A percentile compares a stretch with the other conserved stretches of the same genome.
phyloP scores from a whole-genome alignment of 2,329 filamentous ascomycete genomes.

The Ophiostoma ulmi region DNA sequence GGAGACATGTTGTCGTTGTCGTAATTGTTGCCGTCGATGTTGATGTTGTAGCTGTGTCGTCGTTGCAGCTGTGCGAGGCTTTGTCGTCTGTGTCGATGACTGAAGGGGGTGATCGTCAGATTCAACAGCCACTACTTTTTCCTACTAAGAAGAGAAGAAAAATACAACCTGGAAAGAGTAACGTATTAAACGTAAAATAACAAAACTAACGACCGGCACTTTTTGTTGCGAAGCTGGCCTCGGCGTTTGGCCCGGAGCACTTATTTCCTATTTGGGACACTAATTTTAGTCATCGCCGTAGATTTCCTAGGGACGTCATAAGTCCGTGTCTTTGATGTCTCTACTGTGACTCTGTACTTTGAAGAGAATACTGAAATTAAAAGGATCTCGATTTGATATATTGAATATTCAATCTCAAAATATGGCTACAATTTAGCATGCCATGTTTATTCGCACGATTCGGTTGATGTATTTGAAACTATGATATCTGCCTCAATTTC shows the following conservation, averaged over 20 bases:
- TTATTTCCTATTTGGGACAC: neutral
- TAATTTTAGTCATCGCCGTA: neutral
- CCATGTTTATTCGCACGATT: no score
- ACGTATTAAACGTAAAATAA: neutral
- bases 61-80: neutral
- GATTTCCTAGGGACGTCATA: neutral
- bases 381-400: neutral
- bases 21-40: neutral
- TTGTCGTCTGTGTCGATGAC: neutral
- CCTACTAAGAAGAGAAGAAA: neutral
- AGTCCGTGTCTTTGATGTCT: neutral
- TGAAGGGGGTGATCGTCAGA: neutral
- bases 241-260: neutral
- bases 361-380: neutral
- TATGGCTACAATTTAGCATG: no score
- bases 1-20: neutral
- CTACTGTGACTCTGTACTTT: neutral
- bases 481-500: no score
- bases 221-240: neutral
- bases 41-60: neutral
- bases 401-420: no score
- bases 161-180: neutral
- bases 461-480: no score
- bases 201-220: neutral
- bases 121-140: neutral